Evolutionary conservation across 2,329 filamentous ascomycete species (phyloP).

Genomic region (Bipolaris victoriae): DNA sequence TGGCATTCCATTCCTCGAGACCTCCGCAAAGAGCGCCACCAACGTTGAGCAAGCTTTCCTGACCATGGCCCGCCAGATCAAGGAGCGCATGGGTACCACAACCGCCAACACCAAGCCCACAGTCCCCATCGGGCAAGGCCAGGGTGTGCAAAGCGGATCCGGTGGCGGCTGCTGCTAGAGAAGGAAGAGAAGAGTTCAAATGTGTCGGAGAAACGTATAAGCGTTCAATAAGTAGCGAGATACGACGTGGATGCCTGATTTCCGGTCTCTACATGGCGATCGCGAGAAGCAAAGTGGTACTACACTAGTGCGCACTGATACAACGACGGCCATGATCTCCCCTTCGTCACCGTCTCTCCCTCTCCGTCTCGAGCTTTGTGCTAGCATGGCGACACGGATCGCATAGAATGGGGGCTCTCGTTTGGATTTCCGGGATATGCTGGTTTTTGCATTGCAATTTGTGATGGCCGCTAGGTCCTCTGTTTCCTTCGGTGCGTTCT

Average conservation of each 20-base stretch:
- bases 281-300: slow-evolving; percentile 27
- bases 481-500: slow-evolving; percentile 28
- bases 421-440: slow-evolving; percentile 40
- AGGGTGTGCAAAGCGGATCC: slow-evolving; percentile 87
- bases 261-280: slow-evolving; percentile 30
- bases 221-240: slow-evolving; percentile 26
- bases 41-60: slow-evolving; percentile 99
- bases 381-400: slow-evolving; percentile 35
- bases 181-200: slow-evolving; percentile 9
- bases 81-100: slow-evolving; percentile 98
- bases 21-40: slow-evolving; percentile 98
- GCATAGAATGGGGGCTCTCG: slow-evolving; percentile 36
- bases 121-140: slow-evolving; percentile 92
- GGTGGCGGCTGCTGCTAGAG: slow-evolving; percentile 89
- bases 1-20: slow-evolving; percentile 99
- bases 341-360: slow-evolving; percentile 27
- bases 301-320: slow-evolving; percentile 40
- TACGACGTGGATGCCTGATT: slow-evolving; percentile 39
- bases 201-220: slow-evolving; percentile 19
- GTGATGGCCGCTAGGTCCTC: slow-evolving; percentile 35
- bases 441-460: slow-evolving; percentile 34
- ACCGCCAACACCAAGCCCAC: slow-evolving; percentile 98
- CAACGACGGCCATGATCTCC: slow-evolving; percentile 26
- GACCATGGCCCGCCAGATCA: slow-evolving; percentile 99
- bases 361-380: slow-evolving; percentile 24